Base-by-base conservation (phyloP, 2,329 filamentous ascomycete species). In the Neopestalotiopsis sp. region DNA sequence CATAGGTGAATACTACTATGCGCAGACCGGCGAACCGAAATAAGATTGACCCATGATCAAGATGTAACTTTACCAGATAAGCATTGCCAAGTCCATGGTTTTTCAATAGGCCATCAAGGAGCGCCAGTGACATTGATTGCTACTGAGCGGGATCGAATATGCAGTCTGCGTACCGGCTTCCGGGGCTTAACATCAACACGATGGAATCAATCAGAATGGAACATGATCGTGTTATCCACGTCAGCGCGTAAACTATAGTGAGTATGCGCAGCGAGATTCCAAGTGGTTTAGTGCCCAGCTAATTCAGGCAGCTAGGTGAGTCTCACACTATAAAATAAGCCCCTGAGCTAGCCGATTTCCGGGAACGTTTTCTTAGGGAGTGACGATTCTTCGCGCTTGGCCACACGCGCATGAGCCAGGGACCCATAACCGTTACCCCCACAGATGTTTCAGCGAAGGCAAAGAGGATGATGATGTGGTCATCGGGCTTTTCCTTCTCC, bases 391-490 rank as follows among this genome's bases (percentile, higher is more conserved):
- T 53, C 9, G 45, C 14, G 45, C 45, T 17, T 17, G 45, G 17
- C 17, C 45, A 7, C 45, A 17, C 17, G 45, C 14, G 45, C 45
- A n/a, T 17, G 9, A 53, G 17, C 45, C 12, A 20, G 59, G 59
- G 59, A 40, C 59, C 59, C 59, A 62, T 62, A 62, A 40, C 59
- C 30, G 59, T 62, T 40, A 32, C 30, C 59, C 24, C 59, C 59
- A 62, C 20, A 62, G n/a, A 38, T 40, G 59, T 62, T 62, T 62
- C 59, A 62, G 59, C 40, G 59, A 40, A 62, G 30, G n/a, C 59
- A 17, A 28, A 62, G 59, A 34, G 32, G 59, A 62, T 62, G 59
- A 62, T 62, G 59, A 62, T 62, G 59, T 62, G 59, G 59, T 62
- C 17, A 30, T 34, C 32, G 14, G 20, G n/a, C 30, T 62, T 34